Conservation (phyloP, 768 basidiomycete species). For the Lentinula boryana region DNA sequence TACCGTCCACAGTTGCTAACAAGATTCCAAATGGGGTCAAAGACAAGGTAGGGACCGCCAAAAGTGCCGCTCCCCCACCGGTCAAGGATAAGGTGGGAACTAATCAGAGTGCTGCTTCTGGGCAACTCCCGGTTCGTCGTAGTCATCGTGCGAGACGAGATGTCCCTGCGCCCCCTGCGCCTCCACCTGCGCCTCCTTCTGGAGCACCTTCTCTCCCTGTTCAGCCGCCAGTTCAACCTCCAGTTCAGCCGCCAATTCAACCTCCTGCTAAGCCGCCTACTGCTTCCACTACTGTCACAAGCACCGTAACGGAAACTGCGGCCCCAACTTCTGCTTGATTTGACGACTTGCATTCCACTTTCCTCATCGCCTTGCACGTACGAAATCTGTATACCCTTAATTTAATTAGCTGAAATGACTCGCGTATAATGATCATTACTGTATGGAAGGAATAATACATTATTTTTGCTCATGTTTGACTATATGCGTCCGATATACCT, state of each 20-base stretch:
- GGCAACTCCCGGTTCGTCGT: not conserved
- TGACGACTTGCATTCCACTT: not conserved
- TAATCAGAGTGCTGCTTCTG: not conserved
- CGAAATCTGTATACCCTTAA: not conserved
- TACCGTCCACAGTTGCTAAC: not conserved
- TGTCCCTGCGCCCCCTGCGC: not conserved
- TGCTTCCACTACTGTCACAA: not conserved
- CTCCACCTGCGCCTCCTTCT: not conserved
- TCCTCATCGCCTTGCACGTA: not conserved
- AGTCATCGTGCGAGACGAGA: conserved; percentile 1
- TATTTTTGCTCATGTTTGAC: not conserved
- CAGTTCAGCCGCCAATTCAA: not conserved
- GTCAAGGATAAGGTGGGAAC: not conserved
- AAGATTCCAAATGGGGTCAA: not conserved
- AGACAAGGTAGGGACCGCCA: not conserved
- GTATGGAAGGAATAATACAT: not conserved
- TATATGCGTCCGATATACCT: not conserved
- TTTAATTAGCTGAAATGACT: not conserved
- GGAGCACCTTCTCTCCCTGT: not conserved
- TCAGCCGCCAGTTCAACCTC: not conserved
- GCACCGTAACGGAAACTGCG: not conserved
- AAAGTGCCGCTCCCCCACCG: not conserved
- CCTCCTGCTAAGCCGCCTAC: not conserved
- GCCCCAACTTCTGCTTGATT: not conserved
- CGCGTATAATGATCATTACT: not conserved